Percentiles rank a stretch among this genome's conserved stretches.
Conservation (phyloP, 208 protist species). For the Trypanosoma brucei region DNA sequence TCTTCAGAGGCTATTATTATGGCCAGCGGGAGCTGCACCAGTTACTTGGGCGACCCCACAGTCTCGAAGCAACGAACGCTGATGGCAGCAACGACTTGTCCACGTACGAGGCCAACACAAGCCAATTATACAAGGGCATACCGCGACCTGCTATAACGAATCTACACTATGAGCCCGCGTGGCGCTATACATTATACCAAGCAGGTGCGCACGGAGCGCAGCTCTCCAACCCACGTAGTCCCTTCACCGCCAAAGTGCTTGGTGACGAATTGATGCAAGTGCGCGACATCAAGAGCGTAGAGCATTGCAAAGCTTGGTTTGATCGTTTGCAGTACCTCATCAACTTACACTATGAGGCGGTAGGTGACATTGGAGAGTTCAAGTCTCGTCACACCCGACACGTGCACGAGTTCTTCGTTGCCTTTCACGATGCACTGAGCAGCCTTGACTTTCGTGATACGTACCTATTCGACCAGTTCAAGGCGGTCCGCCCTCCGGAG, state of each 20-base stretch:
- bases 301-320: constrained; percentile 87
- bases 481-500: constrained; percentile 43
- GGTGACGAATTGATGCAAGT: constrained; percentile 65
- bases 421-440: constrained; percentile 83
- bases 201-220: constrained; percentile 48
- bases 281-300: constrained; percentile 74
- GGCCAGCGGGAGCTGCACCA: constrained; percentile 73
- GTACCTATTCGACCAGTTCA: constrained; percentile 67
- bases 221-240: constrained; percentile 57
- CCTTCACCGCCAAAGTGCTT: constrained; percentile 61
- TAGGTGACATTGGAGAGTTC: constrained; percentile 79
- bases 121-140: constrained; percentile 74
- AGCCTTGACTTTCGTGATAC: constrained; percentile 81
- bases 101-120: constrained; percentile 63
- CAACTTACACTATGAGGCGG: constrained; percentile 80
- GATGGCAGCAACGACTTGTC: constrained; percentile 55
- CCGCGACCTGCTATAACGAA: constrained; percentile 69
- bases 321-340: constrained; percentile 74
- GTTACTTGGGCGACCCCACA: constrained; percentile 66
- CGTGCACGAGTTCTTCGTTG: constrained; percentile 86
- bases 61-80: constrained; percentile 56
- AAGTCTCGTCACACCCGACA: constrained; percentile 77
- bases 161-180: constrained; percentile 78
- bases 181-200: constrained; percentile 75
- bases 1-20: constrained; percentile 77